A percentile compares a stretch with the other conserved stretches of the same genome.
Evolutionary conservation across 371 early-diverging fungal genomes (phyloP).

Genomic region (Encephalitozoon romaleae): DNA sequence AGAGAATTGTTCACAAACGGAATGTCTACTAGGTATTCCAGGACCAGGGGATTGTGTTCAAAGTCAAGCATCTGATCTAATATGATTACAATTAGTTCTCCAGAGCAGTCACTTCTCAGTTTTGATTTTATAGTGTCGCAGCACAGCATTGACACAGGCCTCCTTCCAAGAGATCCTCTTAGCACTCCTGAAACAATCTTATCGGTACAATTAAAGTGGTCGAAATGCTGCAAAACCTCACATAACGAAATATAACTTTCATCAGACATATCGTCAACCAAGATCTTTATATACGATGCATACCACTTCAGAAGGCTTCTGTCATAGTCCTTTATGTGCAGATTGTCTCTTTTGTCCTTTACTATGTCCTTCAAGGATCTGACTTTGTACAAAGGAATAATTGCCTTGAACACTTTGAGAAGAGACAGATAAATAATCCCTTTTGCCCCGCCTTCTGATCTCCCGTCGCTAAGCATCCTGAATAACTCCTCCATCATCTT

Average conservation of each 20-base stretch:
- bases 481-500: background rate
- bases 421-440: slow-evolving; percentile 28
- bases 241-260: slow-evolving; percentile 17
- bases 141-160: slow-evolving; percentile 10
- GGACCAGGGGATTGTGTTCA: slow-evolving; percentile 1
- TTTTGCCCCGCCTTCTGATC: background rate
- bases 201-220: slow-evolving; percentile 51
- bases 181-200: slow-evolving; percentile 33
- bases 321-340: slow-evolving; percentile 24
- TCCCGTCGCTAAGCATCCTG: background rate
- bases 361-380: slow-evolving; percentile 33
- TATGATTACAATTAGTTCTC: slow-evolving; percentile 31
- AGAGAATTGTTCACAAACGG: slow-evolving; percentile 22
- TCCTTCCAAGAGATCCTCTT: slow-evolving; percentile 18
- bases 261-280: background rate
- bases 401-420: slow-evolving; percentile 43
- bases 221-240: slow-evolving; percentile 34
- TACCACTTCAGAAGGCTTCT: slow-evolving; percentile 28
- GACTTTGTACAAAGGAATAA: slow-evolving; percentile 49
- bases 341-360: slow-evolving; percentile 29
- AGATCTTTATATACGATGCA: slow-evolving; percentile 21
- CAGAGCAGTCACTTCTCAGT: slow-evolving; percentile 11
- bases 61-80: slow-evolving; percentile 43
- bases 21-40: slow-evolving; percentile 19
- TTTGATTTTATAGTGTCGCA: slow-evolving; percentile 18